Conservation (phyloP, 345 rosid genomes). For the Viola odorata region DNA sequence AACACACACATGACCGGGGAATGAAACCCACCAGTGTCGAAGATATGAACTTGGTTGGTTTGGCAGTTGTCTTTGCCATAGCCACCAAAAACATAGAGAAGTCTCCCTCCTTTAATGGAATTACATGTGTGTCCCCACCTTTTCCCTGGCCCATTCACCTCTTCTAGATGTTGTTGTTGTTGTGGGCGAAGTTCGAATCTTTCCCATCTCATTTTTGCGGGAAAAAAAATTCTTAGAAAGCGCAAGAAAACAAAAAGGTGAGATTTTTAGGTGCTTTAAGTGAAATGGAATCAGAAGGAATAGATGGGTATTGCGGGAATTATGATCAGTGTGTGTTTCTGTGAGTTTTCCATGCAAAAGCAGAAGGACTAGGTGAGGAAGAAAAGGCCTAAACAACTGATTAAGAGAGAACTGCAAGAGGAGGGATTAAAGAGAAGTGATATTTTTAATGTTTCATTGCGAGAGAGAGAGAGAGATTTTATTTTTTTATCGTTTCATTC, state of each 20-base stretch:
- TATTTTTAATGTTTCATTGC: not conserved
- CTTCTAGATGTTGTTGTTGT: constrained; percentile 16
- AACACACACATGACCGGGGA: not conserved
- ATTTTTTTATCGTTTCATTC: no score
- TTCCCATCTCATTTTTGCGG: constrained; percentile 74
- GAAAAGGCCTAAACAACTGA: no score
- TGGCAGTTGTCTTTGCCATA: constrained; percentile 90
- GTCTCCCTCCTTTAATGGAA: constrained; percentile 80
- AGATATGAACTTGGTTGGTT: constrained; percentile 93
- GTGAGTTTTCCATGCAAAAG: constrained; percentile 11
- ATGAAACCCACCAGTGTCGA: constrained; percentile 64
- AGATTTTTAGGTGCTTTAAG: not conserved
- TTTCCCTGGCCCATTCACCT: constrained; percentile 63
- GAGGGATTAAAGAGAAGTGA: not conserved
- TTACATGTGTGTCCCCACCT: constrained; percentile 99
- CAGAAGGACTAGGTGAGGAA: not conserved
- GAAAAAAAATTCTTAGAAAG: constrained; percentile 14
- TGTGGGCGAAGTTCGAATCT: constrained; percentile 35
- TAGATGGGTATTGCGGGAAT: not conserved
- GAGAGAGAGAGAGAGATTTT: not conserved
- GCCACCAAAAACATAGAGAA: constrained; percentile 89
- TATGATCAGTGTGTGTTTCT: not conserved
- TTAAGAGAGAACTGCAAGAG: no score
- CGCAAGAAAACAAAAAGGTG: constrained; percentile 27
- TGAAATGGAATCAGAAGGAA: not conserved